Conservation (phyloP, 2,329 filamentous ascomycete genomes). For the Penicillium sp. region DNA sequence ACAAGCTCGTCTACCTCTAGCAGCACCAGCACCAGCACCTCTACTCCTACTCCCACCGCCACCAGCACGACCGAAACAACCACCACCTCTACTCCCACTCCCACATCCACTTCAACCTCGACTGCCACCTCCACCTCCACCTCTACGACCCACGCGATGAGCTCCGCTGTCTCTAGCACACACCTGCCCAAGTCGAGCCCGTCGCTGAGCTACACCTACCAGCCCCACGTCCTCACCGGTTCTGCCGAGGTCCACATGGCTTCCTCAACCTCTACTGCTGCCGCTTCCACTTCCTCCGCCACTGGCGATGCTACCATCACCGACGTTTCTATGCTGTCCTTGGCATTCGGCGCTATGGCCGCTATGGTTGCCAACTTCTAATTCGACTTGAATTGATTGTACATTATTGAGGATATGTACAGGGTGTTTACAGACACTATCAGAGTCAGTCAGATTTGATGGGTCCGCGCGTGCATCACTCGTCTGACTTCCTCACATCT, state of each 20-base stretch:
- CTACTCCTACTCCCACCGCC: slow-evolving; percentile 14
- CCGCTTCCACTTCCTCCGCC: slow-evolving; percentile 16
- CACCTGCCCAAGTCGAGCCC: slow-evolving; percentile 20
- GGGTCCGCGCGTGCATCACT: slow-evolving; percentile 1
- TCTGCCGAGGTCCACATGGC: slow-evolving; percentile 16
- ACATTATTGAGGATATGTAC: slow-evolving; percentile 7
- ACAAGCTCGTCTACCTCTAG: slow-evolving; percentile 14
- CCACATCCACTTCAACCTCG: slow-evolving; percentile 17
- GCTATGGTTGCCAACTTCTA: slow-evolving; percentile 27
- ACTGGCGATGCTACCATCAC: slow-evolving; percentile 19
- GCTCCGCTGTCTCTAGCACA: slow-evolving; percentile 14
- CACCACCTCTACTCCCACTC: slow-evolving; percentile 14
- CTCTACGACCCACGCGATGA: slow-evolving; percentile 15
- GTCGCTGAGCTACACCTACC: slow-evolving; percentile 29
- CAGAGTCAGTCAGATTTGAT: neutral
- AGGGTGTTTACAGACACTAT: slow-evolving; percentile 7
- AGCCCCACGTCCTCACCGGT: slow-evolving; percentile 29
- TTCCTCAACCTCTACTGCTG: slow-evolving; percentile 11
- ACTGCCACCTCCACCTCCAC: slow-evolving; percentile 20
- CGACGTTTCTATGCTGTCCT: slow-evolving; percentile 22
- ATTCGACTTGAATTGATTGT: slow-evolving; percentile 2
- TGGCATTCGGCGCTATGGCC: slow-evolving; percentile 26
- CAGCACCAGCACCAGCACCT: slow-evolving; percentile 15
- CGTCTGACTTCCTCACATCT: slow-evolving; percentile 13
- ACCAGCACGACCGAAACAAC: neutral